Conservation (phyloP, 768 basidiomycete genomes). For the Tricholoma terreum region DNA sequence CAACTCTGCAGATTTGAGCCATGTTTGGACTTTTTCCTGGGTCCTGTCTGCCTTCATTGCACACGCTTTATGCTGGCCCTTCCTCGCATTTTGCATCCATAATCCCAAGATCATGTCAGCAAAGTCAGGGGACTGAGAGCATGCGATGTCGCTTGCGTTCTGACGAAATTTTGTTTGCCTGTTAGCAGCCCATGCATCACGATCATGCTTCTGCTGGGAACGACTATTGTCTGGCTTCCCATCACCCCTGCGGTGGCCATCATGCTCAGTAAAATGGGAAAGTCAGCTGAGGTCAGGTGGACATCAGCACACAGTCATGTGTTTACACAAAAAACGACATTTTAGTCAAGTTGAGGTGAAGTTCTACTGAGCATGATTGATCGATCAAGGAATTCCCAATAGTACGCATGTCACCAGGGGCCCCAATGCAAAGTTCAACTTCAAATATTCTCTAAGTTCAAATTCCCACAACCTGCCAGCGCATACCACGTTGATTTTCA, state of each 20-base stretch:
- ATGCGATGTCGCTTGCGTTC: neutral
- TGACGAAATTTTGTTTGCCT: slow-evolving; percentile 7
- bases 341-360: no score
- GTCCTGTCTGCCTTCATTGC: slow-evolving; percentile 14
- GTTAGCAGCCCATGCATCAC: slow-evolving; percentile 8
- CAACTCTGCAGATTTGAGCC: slow-evolving; percentile 9
- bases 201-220: slow-evolving; percentile 13
- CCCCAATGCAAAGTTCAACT: no score
- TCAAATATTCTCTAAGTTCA: no score
- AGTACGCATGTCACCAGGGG: no score
- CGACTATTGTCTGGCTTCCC: neutral
- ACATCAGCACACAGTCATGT: no score
- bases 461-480: no score
- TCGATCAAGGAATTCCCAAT: no score
- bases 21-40: slow-evolving; percentile 16
- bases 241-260: neutral
- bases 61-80: slow-evolving; percentile 9
- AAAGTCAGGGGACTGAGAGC: slow-evolving; percentile 12
- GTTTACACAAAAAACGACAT: no score
- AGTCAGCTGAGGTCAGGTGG: no score
- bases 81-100: slow-evolving; percentile 17
- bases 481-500: no score
- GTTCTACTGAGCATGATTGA: no score
- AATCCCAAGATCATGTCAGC: slow-evolving; percentile 16
- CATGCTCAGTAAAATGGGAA: no score